A percentile compares a stretch with the other conserved stretches of the same genome.
Evolutionary conservation across 352 stramenopile genomes (phyloP).

Genomic region (Saprolegnia diclina): DNA sequence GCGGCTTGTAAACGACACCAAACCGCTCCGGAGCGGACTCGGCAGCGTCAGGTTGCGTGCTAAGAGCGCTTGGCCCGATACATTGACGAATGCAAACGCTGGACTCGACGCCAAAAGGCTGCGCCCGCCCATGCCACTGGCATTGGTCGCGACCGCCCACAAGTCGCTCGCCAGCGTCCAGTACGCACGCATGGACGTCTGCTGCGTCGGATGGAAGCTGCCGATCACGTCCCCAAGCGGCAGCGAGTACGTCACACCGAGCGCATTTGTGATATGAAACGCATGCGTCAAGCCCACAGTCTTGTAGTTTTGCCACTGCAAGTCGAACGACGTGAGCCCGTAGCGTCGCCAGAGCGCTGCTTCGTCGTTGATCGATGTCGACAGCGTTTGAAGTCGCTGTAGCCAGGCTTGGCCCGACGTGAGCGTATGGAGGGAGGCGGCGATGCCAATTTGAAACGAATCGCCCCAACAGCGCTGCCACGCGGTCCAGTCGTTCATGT

Average conservation of each 20-base stretch:
- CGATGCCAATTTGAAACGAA: conserved; percentile 4
- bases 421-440: neutral
- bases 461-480: conserved; percentile 6
- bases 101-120: neutral
- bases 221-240: neutral
- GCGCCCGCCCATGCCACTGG: neutral
- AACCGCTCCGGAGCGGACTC: neutral
- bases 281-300: neutral
- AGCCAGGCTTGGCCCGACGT: neutral
- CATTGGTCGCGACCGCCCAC: neutral
- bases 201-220: neutral
- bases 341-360: neutral
- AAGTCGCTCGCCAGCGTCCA: conserved; percentile 9
- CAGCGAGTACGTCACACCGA: conserved; percentile 5
- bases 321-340: neutral
- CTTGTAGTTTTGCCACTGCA: conserved; percentile 24
- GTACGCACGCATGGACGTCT: neutral
- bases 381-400: neutral
- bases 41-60: neutral
- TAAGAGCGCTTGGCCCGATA: neutral
- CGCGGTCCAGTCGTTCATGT: neutral
- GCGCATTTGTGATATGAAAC: neutral
- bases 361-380: conserved; percentile 10
- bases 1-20: neutral
- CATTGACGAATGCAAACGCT: neutral